Evolutionary conservation across 2,329 filamentous ascomycete species (phyloP).

Genomic region (Fusarium sp.): DNA sequence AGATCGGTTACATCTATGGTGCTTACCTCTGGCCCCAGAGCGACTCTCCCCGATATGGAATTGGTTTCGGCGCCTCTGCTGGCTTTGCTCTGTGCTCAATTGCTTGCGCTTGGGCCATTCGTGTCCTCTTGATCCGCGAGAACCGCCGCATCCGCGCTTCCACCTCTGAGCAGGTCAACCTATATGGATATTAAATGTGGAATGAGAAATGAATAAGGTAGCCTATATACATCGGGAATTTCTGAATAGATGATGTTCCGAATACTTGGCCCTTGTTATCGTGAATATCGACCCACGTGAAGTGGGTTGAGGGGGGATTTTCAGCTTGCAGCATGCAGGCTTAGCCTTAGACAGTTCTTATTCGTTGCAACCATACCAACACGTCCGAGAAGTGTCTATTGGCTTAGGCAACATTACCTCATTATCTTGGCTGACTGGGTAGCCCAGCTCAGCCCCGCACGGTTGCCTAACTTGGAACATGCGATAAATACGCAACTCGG

Average conservation of each 20-base stretch:
- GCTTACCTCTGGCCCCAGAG: constrained; percentile 59
- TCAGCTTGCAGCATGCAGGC: background rate
- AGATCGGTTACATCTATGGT: constrained; percentile 59
- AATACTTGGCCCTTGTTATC: too few species aligned
- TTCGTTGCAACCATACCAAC: background rate
- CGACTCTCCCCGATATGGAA: constrained; percentile 56
- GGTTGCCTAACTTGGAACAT: constrained; percentile 5
- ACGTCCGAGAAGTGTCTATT: background rate
- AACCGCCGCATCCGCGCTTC: constrained; percentile 53
- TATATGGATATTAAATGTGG: constrained; percentile 49
- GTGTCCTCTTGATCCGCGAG: constrained; percentile 51
- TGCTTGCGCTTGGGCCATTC: constrained; percentile 54
- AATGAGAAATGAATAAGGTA: background rate
- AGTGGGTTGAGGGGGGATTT: background rate
- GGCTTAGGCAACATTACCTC: background rate
- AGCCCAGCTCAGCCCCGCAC: constrained; percentile 11
- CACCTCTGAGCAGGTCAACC: constrained; percentile 46
- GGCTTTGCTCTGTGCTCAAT: constrained; percentile 52
- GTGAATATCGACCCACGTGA: background rate
- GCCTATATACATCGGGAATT: background rate
- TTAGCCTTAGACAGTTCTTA: background rate
- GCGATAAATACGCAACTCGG: background rate
- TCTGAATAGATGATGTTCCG: background rate
- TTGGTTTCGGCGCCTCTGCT: constrained; percentile 56
- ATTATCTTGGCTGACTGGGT: background rate